phyloP scores from a whole-genome alignment of 2,329 filamentous ascomycete species.

The Lachnellula cervina region DNA sequence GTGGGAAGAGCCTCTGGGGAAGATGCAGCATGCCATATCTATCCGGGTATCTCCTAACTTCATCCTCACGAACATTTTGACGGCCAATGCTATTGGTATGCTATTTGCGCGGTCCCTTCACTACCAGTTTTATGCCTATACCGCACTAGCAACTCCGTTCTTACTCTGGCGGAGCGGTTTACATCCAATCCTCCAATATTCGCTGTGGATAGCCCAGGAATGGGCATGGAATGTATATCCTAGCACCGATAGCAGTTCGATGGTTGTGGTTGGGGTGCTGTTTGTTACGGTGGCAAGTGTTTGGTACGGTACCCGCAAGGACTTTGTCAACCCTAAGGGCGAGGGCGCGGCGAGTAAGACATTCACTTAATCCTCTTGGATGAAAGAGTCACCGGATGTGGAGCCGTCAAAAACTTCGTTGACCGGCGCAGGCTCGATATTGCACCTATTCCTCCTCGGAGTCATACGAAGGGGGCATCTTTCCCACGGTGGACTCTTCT shows the following conservation, averaged over 20 bases:
- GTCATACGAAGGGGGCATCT: slow-evolving; percentile 71
- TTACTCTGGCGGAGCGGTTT: slow-evolving; percentile 61
- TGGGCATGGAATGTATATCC: slow-evolving; percentile 73
- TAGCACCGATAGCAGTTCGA: slow-evolving; percentile 59
- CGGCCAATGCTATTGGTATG: slow-evolving; percentile 61
- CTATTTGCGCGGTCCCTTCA: slow-evolving; percentile 67
- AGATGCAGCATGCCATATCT: slow-evolving; percentile 43
- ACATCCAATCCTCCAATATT: slow-evolving; percentile 54
- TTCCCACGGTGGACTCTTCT: slow-evolving; percentile 75
- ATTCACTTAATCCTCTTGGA: slow-evolving; percentile 13
- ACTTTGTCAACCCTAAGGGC: slow-evolving; percentile 26
- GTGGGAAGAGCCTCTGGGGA: slow-evolving; percentile 31
- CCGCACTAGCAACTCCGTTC: slow-evolving; percentile 69
- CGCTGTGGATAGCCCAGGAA: slow-evolving; percentile 61
- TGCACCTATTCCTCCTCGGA: slow-evolving; percentile 56
- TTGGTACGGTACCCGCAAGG: slow-evolving; percentile 34
- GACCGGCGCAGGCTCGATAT: neutral
- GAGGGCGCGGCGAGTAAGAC: slow-evolving; percentile 24
- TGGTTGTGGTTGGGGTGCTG: slow-evolving; percentile 65
- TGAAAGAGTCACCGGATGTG: neutral
- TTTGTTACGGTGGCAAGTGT: slow-evolving; percentile 52
- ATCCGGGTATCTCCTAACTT: slow-evolving; percentile 53
- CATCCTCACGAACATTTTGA: slow-evolving; percentile 57
- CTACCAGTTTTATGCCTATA: slow-evolving; percentile 71
- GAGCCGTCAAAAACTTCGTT: too few species aligned